Evolutionary conservation across 345 rosid species (phyloP), one percentile per base, ranked within the genome.

Genomic region (Citrus hindsii): DNA sequence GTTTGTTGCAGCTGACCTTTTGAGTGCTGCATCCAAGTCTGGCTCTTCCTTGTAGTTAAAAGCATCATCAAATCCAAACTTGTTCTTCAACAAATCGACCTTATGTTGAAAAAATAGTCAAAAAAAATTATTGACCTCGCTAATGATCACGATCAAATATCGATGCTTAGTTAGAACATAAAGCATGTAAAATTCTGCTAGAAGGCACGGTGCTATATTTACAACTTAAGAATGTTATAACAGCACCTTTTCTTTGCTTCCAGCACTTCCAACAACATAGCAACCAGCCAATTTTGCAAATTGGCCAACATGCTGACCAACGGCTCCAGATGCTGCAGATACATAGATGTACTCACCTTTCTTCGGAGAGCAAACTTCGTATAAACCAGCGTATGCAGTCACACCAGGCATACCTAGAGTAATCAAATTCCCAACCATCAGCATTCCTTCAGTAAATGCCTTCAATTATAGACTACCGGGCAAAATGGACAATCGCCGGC

Each of bases 31-130:
- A 75, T 61, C 82, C 58, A 86, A 81, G 77, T 90, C 82, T 30
- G 56, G 61, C 72, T 91, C 92, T 71, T 90, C 92, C 70, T 93
- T 93, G 79, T 93, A 91, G 87, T 93, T 91, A 84, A 91, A 90
- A 79, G 94, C 95, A 38, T 84, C 94, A 74, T 93, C 85, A 73
- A 91, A 91, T 59, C 95, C 92, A 62, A 93, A 83, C 84, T 88
- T 90, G 69, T 65, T 85, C 87, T 81, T 90, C 51, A 91, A 79
- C 37, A 93, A 80, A 64, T 91, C 89, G 72, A 93, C 95, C 93
- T 93, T 56, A 27, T 1, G 22, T 22, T 8, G 16, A 4, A 51
- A 37, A 56, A 64, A 58, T 19, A 48, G 2, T 70, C 6, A 2
- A 38, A 25, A 77, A 30, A 24, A 25, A 9, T 28, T 19, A 7